A percentile compares a stretch with the other conserved stretches of the same genome.
phyloP scores from a whole-genome alignment of 805 yeast genomes.

The Metschnikowia kunwiensis region DNA sequence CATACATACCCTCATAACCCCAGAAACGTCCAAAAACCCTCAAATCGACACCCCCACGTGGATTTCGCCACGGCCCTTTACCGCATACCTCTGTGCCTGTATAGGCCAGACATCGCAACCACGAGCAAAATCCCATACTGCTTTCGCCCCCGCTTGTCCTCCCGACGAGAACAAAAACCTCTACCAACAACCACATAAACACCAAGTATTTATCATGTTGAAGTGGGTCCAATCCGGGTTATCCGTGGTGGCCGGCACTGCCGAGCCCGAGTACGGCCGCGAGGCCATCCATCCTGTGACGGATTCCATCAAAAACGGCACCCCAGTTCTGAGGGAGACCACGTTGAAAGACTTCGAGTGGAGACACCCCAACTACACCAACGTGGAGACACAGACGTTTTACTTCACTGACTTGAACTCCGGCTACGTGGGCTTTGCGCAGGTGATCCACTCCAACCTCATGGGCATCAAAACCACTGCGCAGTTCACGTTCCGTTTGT shows the following conservation, averaged over 20 bases:
- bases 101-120: too few species aligned
- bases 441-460: constrained; percentile 88
- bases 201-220: too few species aligned
- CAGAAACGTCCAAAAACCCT: too few species aligned
- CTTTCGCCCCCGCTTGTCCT: background rate
- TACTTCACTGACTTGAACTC: constrained; percentile 66
- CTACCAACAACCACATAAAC: background rate
- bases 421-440: constrained; percentile 83
- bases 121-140: too few species aligned
- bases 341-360: constrained; percentile 69
- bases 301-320: constrained; percentile 40
- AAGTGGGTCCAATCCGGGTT: constrained; percentile 84
- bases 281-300: constrained; percentile 88
- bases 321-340: constrained; percentile 50
- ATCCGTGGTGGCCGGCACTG: constrained; percentile 95
- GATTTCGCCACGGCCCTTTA: too few species aligned
- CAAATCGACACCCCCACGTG: too few species aligned
- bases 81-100: too few species aligned
- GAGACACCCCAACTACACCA: constrained; percentile 72
- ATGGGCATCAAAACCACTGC: constrained; percentile 87
- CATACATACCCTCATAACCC: too few species aligned
- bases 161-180: background rate
- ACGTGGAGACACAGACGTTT: constrained; percentile 94
- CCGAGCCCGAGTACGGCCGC: constrained; percentile 95
- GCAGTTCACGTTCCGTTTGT: constrained; percentile 87